Percentiles rank a stretch among this genome's conserved stretches.
Conservation (phyloP, 345 rosid genomes). For the Eucalyptus polyanthemos region DNA sequence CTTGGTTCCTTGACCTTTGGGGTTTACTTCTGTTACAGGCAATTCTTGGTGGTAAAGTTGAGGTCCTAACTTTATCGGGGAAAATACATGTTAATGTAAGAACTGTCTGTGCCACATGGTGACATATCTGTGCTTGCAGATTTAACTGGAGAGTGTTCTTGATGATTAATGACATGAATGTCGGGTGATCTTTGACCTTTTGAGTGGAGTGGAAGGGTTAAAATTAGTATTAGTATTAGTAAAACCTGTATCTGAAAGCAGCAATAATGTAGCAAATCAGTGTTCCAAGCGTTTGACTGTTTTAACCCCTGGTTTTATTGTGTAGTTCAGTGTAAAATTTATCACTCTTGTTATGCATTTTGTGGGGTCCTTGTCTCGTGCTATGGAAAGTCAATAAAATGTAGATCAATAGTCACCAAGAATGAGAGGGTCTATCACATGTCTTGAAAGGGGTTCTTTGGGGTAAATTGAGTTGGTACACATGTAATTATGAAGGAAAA, state of each 20-base stretch:
- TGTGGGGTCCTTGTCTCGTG: neutral
- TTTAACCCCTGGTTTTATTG: neutral
- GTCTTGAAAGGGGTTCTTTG: neutral
- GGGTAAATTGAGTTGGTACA: neutral
- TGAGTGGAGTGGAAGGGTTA: neutral
- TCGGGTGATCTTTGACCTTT: neutral
- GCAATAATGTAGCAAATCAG: neutral
- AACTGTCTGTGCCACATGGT: neutral
- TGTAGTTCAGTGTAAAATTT: neutral
- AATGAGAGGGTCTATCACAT: neutral
- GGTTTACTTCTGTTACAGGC: slow-evolving; percentile 41
- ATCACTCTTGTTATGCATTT: too few species aligned
- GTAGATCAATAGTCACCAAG: neutral
- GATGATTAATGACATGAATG: neutral
- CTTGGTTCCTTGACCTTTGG: neutral
- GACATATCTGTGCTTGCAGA: neutral
- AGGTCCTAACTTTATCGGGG: slow-evolving; percentile 74
- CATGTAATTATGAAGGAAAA: neutral
- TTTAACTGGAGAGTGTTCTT: neutral
- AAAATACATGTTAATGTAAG: slow-evolving; percentile 50
- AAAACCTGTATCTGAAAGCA: neutral
- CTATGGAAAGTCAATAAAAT: neutral
- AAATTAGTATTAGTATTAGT: neutral
- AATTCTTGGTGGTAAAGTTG: slow-evolving; percentile 71
- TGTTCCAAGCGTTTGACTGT: neutral